Evolutionary conservation across 225 moss, liverwort and hornwort species (phyloP), one percentile per base, ranked within the genome.

Genomic region (Pleurozium schreberi): DNA sequence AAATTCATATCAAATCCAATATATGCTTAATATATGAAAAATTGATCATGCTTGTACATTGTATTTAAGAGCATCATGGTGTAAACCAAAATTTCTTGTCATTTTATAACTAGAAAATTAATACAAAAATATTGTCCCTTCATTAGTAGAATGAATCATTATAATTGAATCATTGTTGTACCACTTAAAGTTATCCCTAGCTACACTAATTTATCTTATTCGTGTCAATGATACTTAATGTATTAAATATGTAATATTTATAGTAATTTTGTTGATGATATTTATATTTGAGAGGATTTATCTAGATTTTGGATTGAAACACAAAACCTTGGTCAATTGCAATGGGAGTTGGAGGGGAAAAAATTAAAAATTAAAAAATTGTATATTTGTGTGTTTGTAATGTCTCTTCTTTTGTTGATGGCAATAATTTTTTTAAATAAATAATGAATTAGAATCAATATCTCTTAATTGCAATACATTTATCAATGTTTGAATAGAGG

Each of bases 81-180:
- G 1, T 15, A 43, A 42, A 43, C 3, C 8, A 27, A 25, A 71
- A 14, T 43, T 43, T 4, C 0, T 0, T 42, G 25, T 70, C 42
- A 42, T 27, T 43, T n/a, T 71, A 43, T 15, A 43, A 26, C 9
- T 16, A 27, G 3, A 15, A 42, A 27, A 27, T 71, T 4, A 40
- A 25, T 14, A 23, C 15, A 23, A 5, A 5, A 70, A 43, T 43
- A 42, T 42, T 70, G 5, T 15, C 26, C 9, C 42, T 1, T 26
- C 4, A 70, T 5, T 8, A 70, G 42, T 1, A 5, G 5, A 70
- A 70, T 43, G 3, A 43, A 3, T 25, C 0, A 25, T 0, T 8
- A 10, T 43, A 43, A 43, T 43, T 43, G 5, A 45, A 73, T 11
- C 6, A 47, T 18, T 1, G 0, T 2, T 47, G 11, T 47, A 18